Conservation (phyloP, 768 basidiomycete species). For the Scleroderma bovista region DNA sequence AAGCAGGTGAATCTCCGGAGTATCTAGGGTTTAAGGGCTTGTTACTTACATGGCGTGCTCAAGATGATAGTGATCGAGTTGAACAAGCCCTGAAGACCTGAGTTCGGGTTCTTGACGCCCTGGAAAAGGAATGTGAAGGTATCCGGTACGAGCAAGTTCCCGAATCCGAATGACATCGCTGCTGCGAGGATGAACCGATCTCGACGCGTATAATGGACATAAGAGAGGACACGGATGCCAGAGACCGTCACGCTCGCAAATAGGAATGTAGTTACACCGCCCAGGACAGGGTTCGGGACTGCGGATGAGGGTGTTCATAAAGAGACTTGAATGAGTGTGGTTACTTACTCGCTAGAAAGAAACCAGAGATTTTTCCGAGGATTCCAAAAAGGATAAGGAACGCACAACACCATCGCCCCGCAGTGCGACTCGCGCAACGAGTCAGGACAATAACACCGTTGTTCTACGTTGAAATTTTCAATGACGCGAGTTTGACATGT, state of each 20-base stretch:
- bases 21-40: not conserved
- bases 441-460: constrained; percentile 83
- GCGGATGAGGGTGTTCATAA: not conserved
- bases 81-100: constrained; percentile 62
- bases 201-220: constrained; percentile 52
- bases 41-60: constrained; percentile 70
- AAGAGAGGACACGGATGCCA: constrained; percentile 64
- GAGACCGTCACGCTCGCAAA: constrained; percentile 72
- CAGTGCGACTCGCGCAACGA: constrained; percentile 73
- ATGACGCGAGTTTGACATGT: not conserved
- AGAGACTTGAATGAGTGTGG: not conserved
- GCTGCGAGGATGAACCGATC: constrained; percentile 69
- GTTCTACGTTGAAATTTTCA: constrained; percentile 38
- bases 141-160: constrained; percentile 59
- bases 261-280: constrained; percentile 84
- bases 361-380: constrained; percentile 76
- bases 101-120: constrained; percentile 44
- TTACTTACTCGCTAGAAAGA: constrained; percentile 66
- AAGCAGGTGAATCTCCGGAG: not conserved
- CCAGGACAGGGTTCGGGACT: constrained; percentile 77
- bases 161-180: constrained; percentile 63
- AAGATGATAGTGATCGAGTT: constrained; percentile 76
- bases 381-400: constrained; percentile 80
- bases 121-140: constrained; percentile 71
- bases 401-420: constrained; percentile 73